Percentiles rank a stretch among this genome's conserved stretches.
Evolutionary conservation across 495 filamentous ascomycete genomes (phyloP).

Genomic region (Aeminium ludgeri): DNA sequence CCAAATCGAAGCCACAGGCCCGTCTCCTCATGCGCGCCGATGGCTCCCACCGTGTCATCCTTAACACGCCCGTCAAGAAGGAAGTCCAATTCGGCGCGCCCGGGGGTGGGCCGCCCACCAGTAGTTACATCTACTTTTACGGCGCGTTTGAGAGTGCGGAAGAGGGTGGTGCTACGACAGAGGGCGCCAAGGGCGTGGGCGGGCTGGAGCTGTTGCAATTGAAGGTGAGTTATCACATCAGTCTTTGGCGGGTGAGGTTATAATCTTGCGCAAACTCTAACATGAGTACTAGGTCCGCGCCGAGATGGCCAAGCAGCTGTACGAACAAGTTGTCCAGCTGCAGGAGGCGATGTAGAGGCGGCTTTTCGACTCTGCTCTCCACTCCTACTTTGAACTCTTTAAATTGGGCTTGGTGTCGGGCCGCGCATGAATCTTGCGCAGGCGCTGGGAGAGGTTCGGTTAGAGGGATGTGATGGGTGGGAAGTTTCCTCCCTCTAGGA

Average conservation of each 20-base stretch:
- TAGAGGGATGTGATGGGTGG: too few species aligned
- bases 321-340: conserved; percentile 16
- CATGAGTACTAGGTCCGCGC: conserved; percentile 13
- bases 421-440: too few species aligned
- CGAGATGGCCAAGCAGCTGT: conserved; percentile 16
- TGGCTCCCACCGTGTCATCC: conserved; percentile 64
- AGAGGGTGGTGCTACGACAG: too few species aligned
- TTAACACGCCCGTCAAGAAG: conserved; percentile 63
- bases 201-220: conserved; percentile 34
- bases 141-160: conserved; percentile 14
- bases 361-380: too few species aligned
- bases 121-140: conserved; percentile 34
- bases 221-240: conserved; percentile 37
- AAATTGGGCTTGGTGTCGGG: too few species aligned
- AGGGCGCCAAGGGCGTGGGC: too few species aligned
- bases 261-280: conserved; percentile 2
- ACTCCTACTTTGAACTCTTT: too few species aligned
- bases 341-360: conserved; percentile 21
- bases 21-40: conserved; percentile 81
- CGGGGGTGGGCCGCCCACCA: conserved; percentile 31
- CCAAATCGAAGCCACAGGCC: conserved; percentile 14
- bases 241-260: neutral
- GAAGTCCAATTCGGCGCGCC: conserved; percentile 52
- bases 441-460: too few species aligned
- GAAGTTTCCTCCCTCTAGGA: too few species aligned